Base-by-base conservation (phyloP, 2,329 filamentous ascomycete genomes). In the Didymellaceae sp. region DNA sequence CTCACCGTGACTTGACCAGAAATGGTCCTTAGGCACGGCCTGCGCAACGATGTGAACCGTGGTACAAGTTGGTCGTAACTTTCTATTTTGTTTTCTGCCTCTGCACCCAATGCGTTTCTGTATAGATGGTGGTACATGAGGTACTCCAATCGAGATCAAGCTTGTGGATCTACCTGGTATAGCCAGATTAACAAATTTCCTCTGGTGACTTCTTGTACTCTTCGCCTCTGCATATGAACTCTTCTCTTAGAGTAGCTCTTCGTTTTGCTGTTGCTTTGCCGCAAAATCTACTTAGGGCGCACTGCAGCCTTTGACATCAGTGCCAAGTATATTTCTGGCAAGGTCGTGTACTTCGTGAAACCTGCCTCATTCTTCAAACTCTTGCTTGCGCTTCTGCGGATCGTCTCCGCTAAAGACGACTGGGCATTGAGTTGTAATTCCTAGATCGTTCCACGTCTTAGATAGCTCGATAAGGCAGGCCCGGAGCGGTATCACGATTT, bases 261-360 rank as follows among this genome's bases (percentile, higher is more conserved):
- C 41, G 48, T 70, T 73, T 42, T 62, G 56, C 22, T 46, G 41
- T 51, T 57, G 53, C 18, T 34, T 41, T 20, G 17, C 46, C 14
- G 28, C 47, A 26, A 67, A 58, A 55, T 74, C 67, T 26, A 71
- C 6, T 22, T 64, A 51, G 11, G 69, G 73, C 6, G 63, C 33
- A 13, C 74, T 58, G 69, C 71, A 76, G 9, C 70, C 71, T 37
- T 75, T 71, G 0, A 59, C 58, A 59, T 75, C 72, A 0, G 70
- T 71, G 42, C 55, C 54, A 3, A 75, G 57, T 38, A 54, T 55
- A 32, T 68, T 58, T 41, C 56, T 45, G 4, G 63, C 71, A 24
- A 71, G 28, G 34, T 65, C 57, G 17, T 64, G 63, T 24, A 68
- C 38, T 13, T 57, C 38, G 41, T 71, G 50, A 57, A 58, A 70